Conservation (phyloP, 2,329 filamentous ascomycete genomes). For the Phialophora tarda region DNA sequence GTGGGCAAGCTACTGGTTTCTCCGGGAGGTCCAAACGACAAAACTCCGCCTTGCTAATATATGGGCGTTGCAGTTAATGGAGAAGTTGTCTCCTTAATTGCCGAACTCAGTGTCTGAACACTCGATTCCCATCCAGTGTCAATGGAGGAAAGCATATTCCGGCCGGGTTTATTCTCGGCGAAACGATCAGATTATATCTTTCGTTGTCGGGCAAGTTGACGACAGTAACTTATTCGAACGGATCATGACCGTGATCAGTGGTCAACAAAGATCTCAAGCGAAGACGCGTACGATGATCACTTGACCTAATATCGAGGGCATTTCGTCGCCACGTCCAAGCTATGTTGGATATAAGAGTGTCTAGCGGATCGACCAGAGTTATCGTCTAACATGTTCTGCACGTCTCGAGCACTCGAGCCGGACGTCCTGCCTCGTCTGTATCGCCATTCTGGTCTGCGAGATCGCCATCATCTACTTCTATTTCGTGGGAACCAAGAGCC, state of each 20-base stretch:
- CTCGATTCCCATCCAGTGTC: background rate
- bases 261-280: background rate
- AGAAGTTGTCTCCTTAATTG: background rate
- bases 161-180: no score
- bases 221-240: background rate
- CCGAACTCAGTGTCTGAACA: background rate
- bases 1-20: background rate
- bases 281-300: background rate
- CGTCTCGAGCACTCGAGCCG: conserved; percentile 55
- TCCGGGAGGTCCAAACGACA: background rate
- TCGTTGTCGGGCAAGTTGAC: background rate
- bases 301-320: background rate
- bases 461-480: conserved; percentile 38
- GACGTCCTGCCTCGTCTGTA: conserved; percentile 59
- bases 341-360: background rate
- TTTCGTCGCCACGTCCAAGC: background rate
- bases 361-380: background rate
- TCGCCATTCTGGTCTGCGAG: conserved; percentile 40
- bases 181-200: background rate
- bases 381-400: background rate
- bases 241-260: background rate
- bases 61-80: background rate
- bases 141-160: background rate
- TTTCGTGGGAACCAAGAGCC: conserved; percentile 43
- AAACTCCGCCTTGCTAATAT: background rate